Evolutionary conservation across 2,329 filamentous ascomycete species (phyloP), one percentile per base, ranked within the genome.

Genomic region (Aspergillus floridensis): DNA sequence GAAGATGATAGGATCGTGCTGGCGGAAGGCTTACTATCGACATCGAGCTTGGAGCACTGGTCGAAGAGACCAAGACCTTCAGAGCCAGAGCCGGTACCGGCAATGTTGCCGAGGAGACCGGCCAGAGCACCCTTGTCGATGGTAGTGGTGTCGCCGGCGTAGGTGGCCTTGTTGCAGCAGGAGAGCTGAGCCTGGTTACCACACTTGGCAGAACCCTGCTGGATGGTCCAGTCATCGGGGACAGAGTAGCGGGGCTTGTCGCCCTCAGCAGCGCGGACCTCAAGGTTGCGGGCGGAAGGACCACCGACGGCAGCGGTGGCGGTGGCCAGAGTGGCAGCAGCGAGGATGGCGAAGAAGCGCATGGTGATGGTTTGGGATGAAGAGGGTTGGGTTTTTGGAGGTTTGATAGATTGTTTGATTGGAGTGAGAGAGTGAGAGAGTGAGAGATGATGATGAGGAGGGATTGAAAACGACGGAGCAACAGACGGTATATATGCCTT

Each of bases 21-120:
- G 32, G 12, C 32, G 32, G 8, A 3, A 21, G 21, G 49, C 56
- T 4, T 58, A 62, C 74, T 48, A 50, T 69, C 51, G 53, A 73
- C 24, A 54, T 69, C 66, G 35, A 77, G 67, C 66, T 75, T 72
- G 65, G 73, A 75, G 74, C 75, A 77, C 65, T 74, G 68, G 60
- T 70, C 66, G 67, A 76, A 75, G 59, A 77, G 63, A 66, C 69
- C 70, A n/a, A 75, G 53, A 44, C 72, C 69, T 49, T 69, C 57
- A 26, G 70, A 58, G 54, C 68, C 70, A 55, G 72, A 68, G 31
- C 71, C 71, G 50, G 64, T 61, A 56, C 71, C 70, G 59, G 75
- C 62, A 35, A 74, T 64, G 64, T 70, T 67, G 64, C 63, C 63
- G 56, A 76, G 64, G 31, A 68, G 58, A 55, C 73, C 72, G 52